Evolutionary conservation across 345 rosid genomes (phyloP).

Genomic region (Lumnitzera littorea): DNA sequence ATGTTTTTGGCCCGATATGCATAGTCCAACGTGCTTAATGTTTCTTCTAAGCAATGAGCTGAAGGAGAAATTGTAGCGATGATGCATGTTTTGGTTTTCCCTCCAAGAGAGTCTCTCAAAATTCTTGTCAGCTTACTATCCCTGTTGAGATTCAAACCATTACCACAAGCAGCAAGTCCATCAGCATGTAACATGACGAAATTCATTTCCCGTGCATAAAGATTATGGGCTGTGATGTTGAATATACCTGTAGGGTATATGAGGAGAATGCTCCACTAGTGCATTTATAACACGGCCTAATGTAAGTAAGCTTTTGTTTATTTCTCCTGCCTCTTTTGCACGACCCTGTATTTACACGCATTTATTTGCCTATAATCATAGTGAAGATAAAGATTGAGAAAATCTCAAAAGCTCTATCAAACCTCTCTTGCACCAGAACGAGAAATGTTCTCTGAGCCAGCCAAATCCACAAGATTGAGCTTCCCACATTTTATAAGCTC

Average conservation of each 20-base stretch:
- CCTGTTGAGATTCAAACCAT: slow-evolving; percentile 25
- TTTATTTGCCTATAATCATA: no score
- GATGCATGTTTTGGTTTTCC: slow-evolving; percentile 94
- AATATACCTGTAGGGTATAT: slow-evolving; percentile 81
- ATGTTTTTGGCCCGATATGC: slow-evolving; percentile 93
- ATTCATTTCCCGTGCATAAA: slow-evolving; percentile 6
- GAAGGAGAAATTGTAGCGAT: slow-evolving; percentile 94
- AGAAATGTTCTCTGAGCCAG: slow-evolving; percentile 91
- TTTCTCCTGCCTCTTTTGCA: slow-evolving; percentile 98
- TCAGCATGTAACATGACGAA: background rate
- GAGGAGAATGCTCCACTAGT: slow-evolving; percentile 92
- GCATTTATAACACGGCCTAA: slow-evolving; percentile 96
- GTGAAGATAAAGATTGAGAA: no score
- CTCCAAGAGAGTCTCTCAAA: slow-evolving; percentile 86
- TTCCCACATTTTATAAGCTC: slow-evolving; percentile 93
- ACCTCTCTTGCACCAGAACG: slow-evolving; percentile 89
- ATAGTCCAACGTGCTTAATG: slow-evolving; percentile 87
- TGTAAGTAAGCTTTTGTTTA: slow-evolving; percentile 93
- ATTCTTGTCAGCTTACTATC: slow-evolving; percentile 97
- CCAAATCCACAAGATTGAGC: slow-evolving; percentile 97
- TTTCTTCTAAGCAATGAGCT: slow-evolving; percentile 79
- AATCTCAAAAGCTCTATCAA: no score
- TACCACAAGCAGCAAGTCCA: slow-evolving; percentile 1
- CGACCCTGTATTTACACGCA: slow-evolving; percentile 43
- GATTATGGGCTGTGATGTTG: background rate